Evolutionary conservation across 495 filamentous ascomycete species (phyloP).

Genomic region (Tuber umbilicatum): DNA sequence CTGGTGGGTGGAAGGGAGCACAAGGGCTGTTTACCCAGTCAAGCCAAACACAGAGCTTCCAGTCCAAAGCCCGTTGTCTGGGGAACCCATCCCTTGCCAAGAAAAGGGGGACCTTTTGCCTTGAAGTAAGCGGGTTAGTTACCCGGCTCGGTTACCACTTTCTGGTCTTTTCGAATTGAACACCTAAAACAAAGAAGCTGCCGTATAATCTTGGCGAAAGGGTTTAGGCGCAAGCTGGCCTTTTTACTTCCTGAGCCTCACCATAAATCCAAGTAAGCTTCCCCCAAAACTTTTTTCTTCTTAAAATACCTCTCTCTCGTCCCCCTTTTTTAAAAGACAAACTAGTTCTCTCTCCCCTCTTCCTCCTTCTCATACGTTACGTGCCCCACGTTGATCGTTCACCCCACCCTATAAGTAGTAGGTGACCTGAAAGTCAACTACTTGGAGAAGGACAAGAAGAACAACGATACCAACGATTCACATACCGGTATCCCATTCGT

Average conservation of each 20-base stretch:
- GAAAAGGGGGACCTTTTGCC: no score
- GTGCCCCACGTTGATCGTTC: background rate
- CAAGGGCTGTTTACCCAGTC: background rate
- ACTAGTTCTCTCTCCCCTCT: background rate
- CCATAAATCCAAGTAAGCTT: slow-evolving; percentile 29
- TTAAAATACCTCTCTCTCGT: slow-evolving; percentile 15
- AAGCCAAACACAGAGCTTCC: background rate
- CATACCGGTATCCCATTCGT: slow-evolving; percentile 14
- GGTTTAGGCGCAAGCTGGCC: slow-evolving; percentile 39
- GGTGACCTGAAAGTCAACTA: background rate
- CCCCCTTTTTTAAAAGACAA: background rate
- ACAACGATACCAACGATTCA: slow-evolving; percentile 10
- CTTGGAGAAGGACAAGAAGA: background rate
- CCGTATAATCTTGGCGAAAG: slow-evolving; percentile 4
- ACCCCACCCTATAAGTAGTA: background rate
- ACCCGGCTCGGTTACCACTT: background rate
- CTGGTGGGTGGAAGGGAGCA: background rate
- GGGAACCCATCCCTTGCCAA: background rate
- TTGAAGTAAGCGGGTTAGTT: background rate
- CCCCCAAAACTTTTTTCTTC: slow-evolving; percentile 7
- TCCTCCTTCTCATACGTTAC: background rate
- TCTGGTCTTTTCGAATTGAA: background rate
- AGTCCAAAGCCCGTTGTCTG: background rate
- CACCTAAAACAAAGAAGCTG: background rate
- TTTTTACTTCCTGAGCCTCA: slow-evolving; percentile 36